Percentiles rank a stretch among this genome's conserved stretches.
Conservation (phyloP, 192 early-diverging fungal genomes). For the Entomortierella lignicola region DNA sequence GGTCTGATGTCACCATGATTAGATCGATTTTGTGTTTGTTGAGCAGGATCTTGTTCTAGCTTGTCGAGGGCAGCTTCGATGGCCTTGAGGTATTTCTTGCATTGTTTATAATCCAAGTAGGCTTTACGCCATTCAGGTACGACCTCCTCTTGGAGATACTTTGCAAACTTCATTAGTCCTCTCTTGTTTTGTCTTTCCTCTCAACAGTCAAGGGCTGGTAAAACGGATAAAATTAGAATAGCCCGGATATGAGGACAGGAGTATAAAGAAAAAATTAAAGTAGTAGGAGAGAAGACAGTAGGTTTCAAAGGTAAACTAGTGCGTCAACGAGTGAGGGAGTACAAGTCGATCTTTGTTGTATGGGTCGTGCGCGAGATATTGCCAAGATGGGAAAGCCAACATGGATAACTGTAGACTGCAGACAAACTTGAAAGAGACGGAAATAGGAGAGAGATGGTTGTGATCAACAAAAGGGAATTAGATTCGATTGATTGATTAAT, state of each 20-base stretch:
- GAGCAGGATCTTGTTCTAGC: not conserved
- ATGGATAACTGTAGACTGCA: no score
- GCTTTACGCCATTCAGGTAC: slow-evolving; percentile 56
- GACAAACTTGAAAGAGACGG: no score
- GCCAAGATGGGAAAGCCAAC: no score
- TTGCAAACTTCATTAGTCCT: slow-evolving; percentile 49
- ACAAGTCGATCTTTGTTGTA: no score
- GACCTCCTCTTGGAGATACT: slow-evolving; percentile 44
- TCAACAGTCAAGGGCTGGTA: not conserved
- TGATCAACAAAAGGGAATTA: no score
- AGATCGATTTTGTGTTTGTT: not conserved
- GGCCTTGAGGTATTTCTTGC: slow-evolving; percentile 68
- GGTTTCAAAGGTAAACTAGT: no score
- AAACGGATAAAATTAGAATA: not conserved
- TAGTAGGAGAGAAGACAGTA: no score
- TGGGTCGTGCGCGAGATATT: no score
- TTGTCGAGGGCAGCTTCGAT: slow-evolving; percentile 37
- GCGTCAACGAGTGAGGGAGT: no score
- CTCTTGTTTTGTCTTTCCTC: not conserved
- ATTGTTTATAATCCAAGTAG: slow-evolving; percentile 69
- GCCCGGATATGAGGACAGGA: not conserved
- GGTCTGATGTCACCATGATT: not conserved
- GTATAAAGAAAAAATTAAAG: not conserved
- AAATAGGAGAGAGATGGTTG: no score
- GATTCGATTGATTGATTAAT: no score